These are phyloP conservation scores for Crithidia bombi DNA, from an alignment of 208 protist species.

Conservation along the genomic window DNA sequence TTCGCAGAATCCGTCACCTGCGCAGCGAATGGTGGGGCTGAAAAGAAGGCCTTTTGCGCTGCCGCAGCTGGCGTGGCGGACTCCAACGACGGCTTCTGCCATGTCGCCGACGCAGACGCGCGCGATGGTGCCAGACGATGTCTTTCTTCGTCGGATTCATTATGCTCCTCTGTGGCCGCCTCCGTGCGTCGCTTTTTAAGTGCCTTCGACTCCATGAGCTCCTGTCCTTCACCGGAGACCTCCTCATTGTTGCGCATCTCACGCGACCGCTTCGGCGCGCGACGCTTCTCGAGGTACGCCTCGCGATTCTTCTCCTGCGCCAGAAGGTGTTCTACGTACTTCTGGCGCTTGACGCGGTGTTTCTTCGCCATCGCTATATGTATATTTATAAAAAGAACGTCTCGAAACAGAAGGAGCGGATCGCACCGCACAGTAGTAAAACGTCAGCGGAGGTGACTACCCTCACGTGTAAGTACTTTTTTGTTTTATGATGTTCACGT, in stretches of 20 bases:
- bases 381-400: not conserved
- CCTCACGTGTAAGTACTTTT: too few species aligned
- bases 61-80: not conserved
- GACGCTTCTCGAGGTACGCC: conserved; percentile 75
- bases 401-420: not conserved
- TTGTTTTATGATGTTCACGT: too few species aligned
- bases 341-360: conserved; percentile 86
- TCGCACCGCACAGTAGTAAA: not conserved
- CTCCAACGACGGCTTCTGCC: not conserved
- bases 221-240: conserved; percentile 21
- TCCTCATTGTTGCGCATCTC: conserved; percentile 54
- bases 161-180: conserved; percentile 9
- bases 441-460: too few species aligned
- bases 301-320: conserved; percentile 76
- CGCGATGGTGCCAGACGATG: not conserved
- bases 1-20: conserved; percentile 13
- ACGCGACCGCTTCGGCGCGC: conserved; percentile 66
- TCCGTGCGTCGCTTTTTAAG: conserved; percentile 40
- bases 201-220: conserved; percentile 16
- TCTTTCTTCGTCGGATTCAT: conserved; percentile 15
- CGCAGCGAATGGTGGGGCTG: conserved; percentile 11
- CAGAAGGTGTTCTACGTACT: conserved; percentile 81
- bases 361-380: conserved; percentile 87
- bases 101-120: not conserved
- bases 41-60: conserved; percentile 16